Evolutionary conservation across 495 filamentous ascomycete species (phyloP), one percentile per base, ranked within the genome.

Genomic region (Aspergillus sparsus): DNA sequence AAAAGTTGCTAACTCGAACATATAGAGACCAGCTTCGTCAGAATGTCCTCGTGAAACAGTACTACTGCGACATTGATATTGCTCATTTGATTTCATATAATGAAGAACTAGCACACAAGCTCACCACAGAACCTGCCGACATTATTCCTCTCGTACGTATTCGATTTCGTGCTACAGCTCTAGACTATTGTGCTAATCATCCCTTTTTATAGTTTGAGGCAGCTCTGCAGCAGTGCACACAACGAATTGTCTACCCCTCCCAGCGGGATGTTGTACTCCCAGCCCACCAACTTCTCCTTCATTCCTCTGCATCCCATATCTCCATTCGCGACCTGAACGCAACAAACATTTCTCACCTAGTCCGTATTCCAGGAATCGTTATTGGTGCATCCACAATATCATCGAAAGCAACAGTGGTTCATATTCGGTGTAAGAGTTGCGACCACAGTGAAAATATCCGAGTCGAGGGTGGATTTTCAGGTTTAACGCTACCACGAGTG

Each of bases 371-470:
- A 7, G 95, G 95, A 37, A 99, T 99, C 62, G 89, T 99, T 47
- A 98, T 99, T 68, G 93, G 95, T 50, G 95, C 95, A 50, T 97
- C 93, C 0, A 96, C 95, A 12, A 87, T 97, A 71, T 95, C 92
- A 13, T 97, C 93, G 9, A 98, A 98, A 80, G 89, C 95, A 21
- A 98, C 92, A 9, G 76, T 85, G 11, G 82, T 99, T 16, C 81
- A 88, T 66, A 88, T 98, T 57, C 88, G 93, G 77, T 99, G 95
- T 77, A 87, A 91, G 63, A 91, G 86, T 64, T 99, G 95, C 77
- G 82, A 85, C 50, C 84, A 91, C 61, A 79, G 80, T 13, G 85
- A 93, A 58, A 84, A 83, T 55, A 70, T 98, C 12, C 77, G 81
- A 10, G 85, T 98, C 13, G 81, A 85, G 7, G 89, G 90, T 50